Conservation (phyloP, 805 yeast genomes). For the Candida takata region DNA sequence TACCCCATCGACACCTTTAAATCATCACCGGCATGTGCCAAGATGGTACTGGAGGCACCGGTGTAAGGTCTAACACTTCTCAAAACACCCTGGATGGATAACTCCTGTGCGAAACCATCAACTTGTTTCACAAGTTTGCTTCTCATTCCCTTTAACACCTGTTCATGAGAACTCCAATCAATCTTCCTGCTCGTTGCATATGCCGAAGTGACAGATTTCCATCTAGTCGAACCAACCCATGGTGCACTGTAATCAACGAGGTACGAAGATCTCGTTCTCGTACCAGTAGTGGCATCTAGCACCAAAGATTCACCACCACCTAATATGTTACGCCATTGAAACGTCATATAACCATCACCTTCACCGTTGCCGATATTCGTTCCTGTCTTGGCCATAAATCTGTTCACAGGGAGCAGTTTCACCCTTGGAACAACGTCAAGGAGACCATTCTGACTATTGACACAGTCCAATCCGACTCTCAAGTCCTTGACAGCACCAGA, state of each 20-base stretch:
- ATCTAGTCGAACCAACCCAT: slow-evolving; percentile 37
- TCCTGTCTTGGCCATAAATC: slow-evolving; percentile 82
- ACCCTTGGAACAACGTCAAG: slow-evolving; percentile 26
- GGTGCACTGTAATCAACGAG: slow-evolving; percentile 47
- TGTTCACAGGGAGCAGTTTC: slow-evolving; percentile 47
- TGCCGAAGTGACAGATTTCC: slow-evolving; percentile 47
- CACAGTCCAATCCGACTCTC: slow-evolving; percentile 24
- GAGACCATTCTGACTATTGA: slow-evolving; percentile 1
- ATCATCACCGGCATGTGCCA: slow-evolving; percentile 55
- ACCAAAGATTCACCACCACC: slow-evolving; percentile 64
- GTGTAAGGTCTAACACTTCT: slow-evolving; percentile 29
- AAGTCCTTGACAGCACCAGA: slow-evolving; percentile 38
- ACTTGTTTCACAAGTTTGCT: slow-evolving; percentile 24
- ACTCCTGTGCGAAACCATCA: slow-evolving; percentile 38
- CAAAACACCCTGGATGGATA: slow-evolving; percentile 36
- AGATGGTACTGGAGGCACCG: slow-evolving; percentile 38
- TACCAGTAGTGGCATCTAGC: slow-evolving; percentile 52
- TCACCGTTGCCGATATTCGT: slow-evolving; percentile 96
- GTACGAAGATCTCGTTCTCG: slow-evolving; percentile 51
- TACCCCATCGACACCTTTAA: slow-evolving; percentile 49
- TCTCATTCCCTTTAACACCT: slow-evolving; percentile 38
- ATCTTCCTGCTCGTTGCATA: slow-evolving; percentile 44
- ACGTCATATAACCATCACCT: slow-evolving; percentile 86
- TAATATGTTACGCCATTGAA: slow-evolving; percentile 54
- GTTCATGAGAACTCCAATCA: slow-evolving; percentile 49